A percentile compares a stretch with the other conserved stretches of the same genome.
These are phyloP conservation scores for Xanthoconium separans DNA, from an alignment of 1,284 basidiomycete species.

Conservation along the genomic window DNA sequence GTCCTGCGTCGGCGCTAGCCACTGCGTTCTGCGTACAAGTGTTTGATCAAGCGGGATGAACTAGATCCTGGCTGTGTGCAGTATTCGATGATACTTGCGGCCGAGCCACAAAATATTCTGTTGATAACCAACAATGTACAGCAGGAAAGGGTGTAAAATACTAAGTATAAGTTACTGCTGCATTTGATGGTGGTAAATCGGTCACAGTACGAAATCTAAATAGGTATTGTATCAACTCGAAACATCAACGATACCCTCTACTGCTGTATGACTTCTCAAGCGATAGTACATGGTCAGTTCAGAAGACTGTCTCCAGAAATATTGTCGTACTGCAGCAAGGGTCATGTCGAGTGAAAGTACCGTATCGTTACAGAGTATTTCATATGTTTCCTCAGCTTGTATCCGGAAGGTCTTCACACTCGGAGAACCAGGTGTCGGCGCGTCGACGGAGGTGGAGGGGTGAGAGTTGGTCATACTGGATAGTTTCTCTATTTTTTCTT, in stretches of 20 bases:
- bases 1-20: background rate
- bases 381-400: slow-evolving; percentile 75
- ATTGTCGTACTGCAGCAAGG: slow-evolving; percentile 85
- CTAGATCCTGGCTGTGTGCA: background rate
- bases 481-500: slow-evolving; percentile 81
- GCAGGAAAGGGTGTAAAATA: slow-evolving; percentile 18
- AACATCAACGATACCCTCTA: slow-evolving; percentile 5
- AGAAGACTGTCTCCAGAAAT: slow-evolving; percentile 77
- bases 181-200: background rate
- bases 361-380: slow-evolving; percentile 84
- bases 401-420: slow-evolving; percentile 25
- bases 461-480: slow-evolving; percentile 19
- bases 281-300: slow-evolving; percentile 87
- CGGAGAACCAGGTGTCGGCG: slow-evolving; percentile 35
- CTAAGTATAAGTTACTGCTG: slow-evolving; percentile 24
- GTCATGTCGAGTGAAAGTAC: slow-evolving; percentile 84
- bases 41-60: background rate
- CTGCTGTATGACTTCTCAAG: slow-evolving; percentile 37
- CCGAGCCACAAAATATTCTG: background rate
- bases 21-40: background rate
- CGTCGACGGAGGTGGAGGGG: slow-evolving; percentile 37
- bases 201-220: slow-evolving; percentile 1
- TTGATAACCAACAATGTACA: background rate
- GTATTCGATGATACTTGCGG: background rate
- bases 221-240: background rate